phyloP scores from a whole-genome alignment of 2,329 filamentous ascomycete genomes.

The Sporothrix brasiliensis region DNA sequence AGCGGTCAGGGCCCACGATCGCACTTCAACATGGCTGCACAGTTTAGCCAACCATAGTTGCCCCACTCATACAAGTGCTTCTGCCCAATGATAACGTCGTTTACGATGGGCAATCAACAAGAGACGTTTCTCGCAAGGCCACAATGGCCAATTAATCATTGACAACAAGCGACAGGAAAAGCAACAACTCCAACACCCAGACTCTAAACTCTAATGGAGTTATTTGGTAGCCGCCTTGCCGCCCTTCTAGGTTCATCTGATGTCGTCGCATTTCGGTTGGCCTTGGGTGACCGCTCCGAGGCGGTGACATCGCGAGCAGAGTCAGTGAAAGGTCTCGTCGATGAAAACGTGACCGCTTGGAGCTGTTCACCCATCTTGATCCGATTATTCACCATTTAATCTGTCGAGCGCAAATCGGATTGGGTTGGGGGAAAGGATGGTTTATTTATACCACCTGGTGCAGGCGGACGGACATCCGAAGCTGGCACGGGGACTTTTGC shows the following conservation, averaged over 20 bases:
- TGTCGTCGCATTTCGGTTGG: neutral
- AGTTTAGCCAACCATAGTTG: neutral
- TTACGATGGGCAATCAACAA: neutral
- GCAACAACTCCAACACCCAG: neutral
- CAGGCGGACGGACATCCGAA: conserved; percentile 5
- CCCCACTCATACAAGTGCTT: neutral
- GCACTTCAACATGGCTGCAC: conserved; percentile 1
- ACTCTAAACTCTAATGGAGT: neutral
- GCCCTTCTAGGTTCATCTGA: neutral
- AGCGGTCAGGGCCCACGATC: neutral
- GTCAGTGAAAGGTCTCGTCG: neutral
- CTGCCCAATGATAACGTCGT: conserved; percentile 14
- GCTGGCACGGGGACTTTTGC: conserved; percentile 4
- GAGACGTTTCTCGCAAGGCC: neutral
- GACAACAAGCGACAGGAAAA: conserved; percentile 9
- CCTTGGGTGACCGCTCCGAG: neutral
- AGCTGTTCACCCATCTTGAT: neutral
- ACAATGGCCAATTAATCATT: conserved; percentile 10
- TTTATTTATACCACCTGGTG: neutral
- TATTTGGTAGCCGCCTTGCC: neutral
- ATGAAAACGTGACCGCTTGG: neutral
- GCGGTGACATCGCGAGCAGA: neutral
- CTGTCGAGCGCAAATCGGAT: neutral
- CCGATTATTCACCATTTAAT: neutral
- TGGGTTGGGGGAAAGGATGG: neutral